Evolutionary conservation across 768 basidiomycete genomes (phyloP), one percentile per base, ranked within the genome.

Genomic region (Pleurotus djamor): DNA sequence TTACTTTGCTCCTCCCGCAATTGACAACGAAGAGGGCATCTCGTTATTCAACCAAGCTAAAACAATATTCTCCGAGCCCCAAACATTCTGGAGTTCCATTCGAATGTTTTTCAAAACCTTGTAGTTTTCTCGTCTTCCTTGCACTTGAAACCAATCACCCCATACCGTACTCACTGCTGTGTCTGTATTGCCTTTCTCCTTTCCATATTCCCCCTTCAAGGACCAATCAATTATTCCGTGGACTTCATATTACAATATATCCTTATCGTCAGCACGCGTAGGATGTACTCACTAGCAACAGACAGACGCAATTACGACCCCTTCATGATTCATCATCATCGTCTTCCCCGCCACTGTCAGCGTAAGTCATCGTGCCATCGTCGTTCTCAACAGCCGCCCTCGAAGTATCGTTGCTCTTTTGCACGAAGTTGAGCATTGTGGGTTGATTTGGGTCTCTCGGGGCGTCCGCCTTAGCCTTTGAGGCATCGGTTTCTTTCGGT

Each of bases 1-100:
- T 78, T 98, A 89, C 78, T 96, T 86, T 65, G 96, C 93, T 2
- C 92, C 92, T n/a, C 68, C 74, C 3, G 67, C 72, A 0, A 71
- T 75, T 32, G 70, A 74, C 32, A 76, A 78, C 57, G 62, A 74
- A 9, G 78, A 78, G 61, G 69, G 71, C 69, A 72, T 72, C 35
- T n/a, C 16, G 4, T 68, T 74, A 58, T 45, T 71, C 58, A 21
- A 41, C 38, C 47, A 48, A 48, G 45, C 51, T 65, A 54, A 62
- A 14, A 16, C 61, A 28, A 73, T 69, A 52, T 74, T 77, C 49
- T 77, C 75, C 62, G 69, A 75, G 43, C 68, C 73, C 17, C 63
- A 80, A 57, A 74, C 75, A 45, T 50, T 76, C 41, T 71, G 70
- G 63, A 76, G 81, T 64, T 71, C 75, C 43, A 58, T 76, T 12